Evolutionary conservation across 176 grass and related monocot genomes (phyloP).

Genomic region (Cymbopogon citratus): DNA sequence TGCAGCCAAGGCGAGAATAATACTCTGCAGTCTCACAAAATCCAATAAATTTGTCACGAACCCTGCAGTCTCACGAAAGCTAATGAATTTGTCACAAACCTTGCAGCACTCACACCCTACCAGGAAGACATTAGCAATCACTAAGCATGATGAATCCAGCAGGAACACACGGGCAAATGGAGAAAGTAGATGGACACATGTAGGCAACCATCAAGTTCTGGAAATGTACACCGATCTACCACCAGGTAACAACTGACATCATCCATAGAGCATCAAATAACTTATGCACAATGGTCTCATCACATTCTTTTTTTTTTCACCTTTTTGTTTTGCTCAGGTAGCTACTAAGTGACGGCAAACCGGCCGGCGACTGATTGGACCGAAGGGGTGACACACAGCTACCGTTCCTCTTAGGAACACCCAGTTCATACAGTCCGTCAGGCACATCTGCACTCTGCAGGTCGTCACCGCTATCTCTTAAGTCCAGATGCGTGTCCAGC

Average conservation of each 20-base stretch:
- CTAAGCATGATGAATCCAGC: neutral
- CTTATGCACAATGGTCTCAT: constrained; percentile 30
- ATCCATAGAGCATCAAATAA: constrained; percentile 26
- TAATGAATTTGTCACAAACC: neutral
- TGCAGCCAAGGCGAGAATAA: too few species aligned
- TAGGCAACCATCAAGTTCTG: neutral
- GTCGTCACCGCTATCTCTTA: constrained; percentile 15
- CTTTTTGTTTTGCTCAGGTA: constrained; percentile 33
- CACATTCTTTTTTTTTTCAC: constrained; percentile 27
- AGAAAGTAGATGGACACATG: neutral
- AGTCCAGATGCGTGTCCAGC: constrained; percentile 28
- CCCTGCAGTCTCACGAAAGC: neutral
- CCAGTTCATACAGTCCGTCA: neutral
- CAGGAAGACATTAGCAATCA: neutral
- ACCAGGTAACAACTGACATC: constrained; percentile 31
- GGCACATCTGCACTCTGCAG: neutral
- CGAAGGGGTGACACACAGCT: constrained; percentile 5
- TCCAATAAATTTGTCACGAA: neutral
- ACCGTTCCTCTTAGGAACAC: constrained; percentile 25
- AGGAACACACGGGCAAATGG: neutral
- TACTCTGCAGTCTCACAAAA: neutral
- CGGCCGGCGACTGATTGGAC: neutral
- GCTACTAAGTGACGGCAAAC: constrained; percentile 30
- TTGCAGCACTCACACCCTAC: neutral
- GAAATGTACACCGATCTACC: constrained; percentile 32